A percentile compares a stretch with the other conserved stretches of the same genome.
Evolutionary conservation across 1,284 basidiomycete species (phyloP).

Genomic region (Ceraceosorus guamensis): DNA sequence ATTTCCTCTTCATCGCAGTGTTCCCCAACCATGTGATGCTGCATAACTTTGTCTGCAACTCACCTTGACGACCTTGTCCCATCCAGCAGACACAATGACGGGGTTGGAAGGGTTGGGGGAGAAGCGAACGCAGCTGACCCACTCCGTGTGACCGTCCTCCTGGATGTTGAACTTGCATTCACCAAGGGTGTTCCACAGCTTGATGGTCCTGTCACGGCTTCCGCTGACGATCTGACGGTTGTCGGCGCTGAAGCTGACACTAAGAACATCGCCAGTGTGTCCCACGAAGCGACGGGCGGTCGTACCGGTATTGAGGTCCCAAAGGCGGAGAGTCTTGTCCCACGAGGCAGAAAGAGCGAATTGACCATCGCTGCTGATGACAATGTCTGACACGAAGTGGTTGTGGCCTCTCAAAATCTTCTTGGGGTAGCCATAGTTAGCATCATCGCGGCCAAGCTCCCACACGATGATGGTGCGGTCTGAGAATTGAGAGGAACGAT

Average conservation of each 20-base stretch:
- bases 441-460: constrained; percentile 92
- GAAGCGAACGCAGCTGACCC: constrained; percentile 99
- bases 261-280: constrained; percentile 94
- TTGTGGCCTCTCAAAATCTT: constrained; percentile 97
- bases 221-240: constrained; percentile 87
- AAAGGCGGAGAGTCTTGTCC: constrained; percentile 99
- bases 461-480: constrained; percentile 99
- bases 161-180: constrained; percentile 99
- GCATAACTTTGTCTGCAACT: constrained; percentile 48
- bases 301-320: constrained; percentile 57
- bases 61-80: constrained; percentile 99
- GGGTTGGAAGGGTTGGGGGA: constrained; percentile 97
- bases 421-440: constrained; percentile 56
- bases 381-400: constrained; percentile 99
- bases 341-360: constrained; percentile 98
- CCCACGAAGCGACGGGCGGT: constrained; percentile 74
- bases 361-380: constrained; percentile 82
- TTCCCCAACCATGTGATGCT: constrained; percentile 1
- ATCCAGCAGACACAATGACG: constrained; percentile 96
- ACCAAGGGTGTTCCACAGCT: constrained; percentile 99
- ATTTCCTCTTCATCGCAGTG: constrained; percentile 12
- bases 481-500: not conserved
- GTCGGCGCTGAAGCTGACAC: constrained; percentile 51
- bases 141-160: constrained; percentile 72
- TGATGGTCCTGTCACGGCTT: constrained; percentile 90